Evolutionary conservation across 768 basidiomycete species (phyloP).

Genomic region (Boletellus sp.): DNA sequence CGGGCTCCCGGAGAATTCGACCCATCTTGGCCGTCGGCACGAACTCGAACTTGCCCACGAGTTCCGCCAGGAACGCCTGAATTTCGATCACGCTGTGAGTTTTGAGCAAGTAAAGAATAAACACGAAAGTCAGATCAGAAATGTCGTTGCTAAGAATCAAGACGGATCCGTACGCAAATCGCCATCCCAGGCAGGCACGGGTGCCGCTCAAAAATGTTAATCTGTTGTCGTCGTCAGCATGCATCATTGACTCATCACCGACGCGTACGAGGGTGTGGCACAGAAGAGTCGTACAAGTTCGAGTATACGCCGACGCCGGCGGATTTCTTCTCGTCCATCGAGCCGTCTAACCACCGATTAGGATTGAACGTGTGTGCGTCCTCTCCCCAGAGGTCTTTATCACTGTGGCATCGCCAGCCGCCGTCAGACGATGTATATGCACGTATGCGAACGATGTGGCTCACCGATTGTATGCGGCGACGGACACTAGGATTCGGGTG

Average conservation of each 20-base stretch:
- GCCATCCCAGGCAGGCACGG: neutral
- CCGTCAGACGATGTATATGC: neutral
- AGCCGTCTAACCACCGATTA: slow-evolving; percentile 22
- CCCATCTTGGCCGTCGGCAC: neutral
- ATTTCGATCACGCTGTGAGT: neutral
- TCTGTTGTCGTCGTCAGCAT: neutral
- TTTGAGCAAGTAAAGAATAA: neutral
- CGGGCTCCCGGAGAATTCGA: neutral
- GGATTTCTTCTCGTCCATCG: slow-evolving; percentile 11
- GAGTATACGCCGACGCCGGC: slow-evolving; percentile 26
- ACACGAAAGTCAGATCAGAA: neutral
- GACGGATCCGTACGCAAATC: neutral
- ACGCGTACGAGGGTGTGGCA: too few relatives aligned
- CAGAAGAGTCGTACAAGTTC: slow-evolving; percentile 18
- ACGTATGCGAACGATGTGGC: neutral
- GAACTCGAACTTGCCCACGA: neutral
- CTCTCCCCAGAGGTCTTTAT: slow-evolving; percentile 28
- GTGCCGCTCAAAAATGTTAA: neutral
- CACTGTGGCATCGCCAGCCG: slow-evolving; percentile 7
- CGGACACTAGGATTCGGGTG: neutral
- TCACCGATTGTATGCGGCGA: neutral
- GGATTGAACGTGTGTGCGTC: slow-evolving; percentile 31
- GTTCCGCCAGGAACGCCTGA: neutral
- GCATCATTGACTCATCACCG: neutral
- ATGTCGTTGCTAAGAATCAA: neutral